A percentile compares a stretch with the other conserved stretches of the same genome.
phyloP scores from a whole-genome alignment of 345 rosid genomes.

The Salix caprea region DNA sequence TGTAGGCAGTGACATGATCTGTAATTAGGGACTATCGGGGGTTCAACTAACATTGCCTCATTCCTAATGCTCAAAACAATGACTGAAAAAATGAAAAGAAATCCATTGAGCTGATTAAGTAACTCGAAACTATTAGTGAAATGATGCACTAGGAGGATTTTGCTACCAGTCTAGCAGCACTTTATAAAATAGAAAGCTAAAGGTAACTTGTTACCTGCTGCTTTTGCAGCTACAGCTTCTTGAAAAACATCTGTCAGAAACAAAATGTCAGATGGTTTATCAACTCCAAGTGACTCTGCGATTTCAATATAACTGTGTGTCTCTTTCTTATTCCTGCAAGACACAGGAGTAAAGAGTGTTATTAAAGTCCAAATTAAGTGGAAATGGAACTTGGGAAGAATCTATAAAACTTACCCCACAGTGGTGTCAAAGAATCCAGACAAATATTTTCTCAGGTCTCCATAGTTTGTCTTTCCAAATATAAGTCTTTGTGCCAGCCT shows the following conservation, averaged over 20 bases:
- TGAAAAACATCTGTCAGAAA: slow-evolving; percentile 77
- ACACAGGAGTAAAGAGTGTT: neutral
- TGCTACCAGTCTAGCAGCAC: neutral
- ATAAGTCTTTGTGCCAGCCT: slow-evolving; percentile 88
- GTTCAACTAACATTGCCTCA: neutral
- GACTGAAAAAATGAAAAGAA: neutral
- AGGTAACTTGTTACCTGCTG: slow-evolving; percentile 50
- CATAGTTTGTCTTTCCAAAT: slow-evolving; percentile 77
- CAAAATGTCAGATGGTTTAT: slow-evolving; percentile 71
- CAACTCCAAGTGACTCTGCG: slow-evolving; percentile 67
- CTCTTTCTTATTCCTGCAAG: slow-evolving; percentile 78
- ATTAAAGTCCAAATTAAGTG: neutral
- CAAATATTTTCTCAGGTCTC: slow-evolving; percentile 77
- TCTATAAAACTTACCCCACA: slow-evolving; percentile 55
- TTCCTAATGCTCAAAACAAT: neutral
- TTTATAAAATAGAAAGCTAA: neutral
- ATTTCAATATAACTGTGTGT: slow-evolving; percentile 70
- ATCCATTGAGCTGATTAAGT: neutral
- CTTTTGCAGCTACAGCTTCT: slow-evolving; percentile 88
- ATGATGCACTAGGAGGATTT: neutral
- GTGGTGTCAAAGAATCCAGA: slow-evolving; percentile 82
- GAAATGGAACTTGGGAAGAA: neutral
- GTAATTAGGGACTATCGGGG: neutral
- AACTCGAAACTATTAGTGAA: neutral
- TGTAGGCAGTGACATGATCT: neutral